Evolutionary conservation across 208 protist genomes (phyloP), one percentile per base, ranked within the genome.

Genomic region (Acanthamoeba healyi): DNA sequence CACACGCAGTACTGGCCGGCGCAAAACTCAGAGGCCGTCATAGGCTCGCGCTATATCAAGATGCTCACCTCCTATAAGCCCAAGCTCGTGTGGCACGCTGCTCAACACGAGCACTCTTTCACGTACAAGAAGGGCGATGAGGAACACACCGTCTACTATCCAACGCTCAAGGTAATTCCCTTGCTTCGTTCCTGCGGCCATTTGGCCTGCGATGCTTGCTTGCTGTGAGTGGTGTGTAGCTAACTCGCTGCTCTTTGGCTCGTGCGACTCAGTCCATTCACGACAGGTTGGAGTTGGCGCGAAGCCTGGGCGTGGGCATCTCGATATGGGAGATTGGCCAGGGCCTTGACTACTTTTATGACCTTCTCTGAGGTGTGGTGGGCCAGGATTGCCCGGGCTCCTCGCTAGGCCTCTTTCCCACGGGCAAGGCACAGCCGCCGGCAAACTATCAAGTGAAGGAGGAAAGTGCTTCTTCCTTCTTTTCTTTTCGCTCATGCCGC

Each of bases 281-380:
- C 22, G 90, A 94, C 24, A 38, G 63, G 22, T 10, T 94, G 22
- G 67, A 79, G 40, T 42, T 94, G 61, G 90, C 90, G 36, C 40
- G 49, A 34, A 65, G 40, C 10, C n/a, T 86, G 22, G 90, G 90
- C 34, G 70, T 84, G 26, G 90, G 90, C 19, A 61, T 94, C 26
- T 54, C 65, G 4, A 58, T 94, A 22, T 94, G 90, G 90, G 90
- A 94, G 70, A 94, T 94, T 15, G 90, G 90, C 17, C 90, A 94
- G 26, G 90, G 90, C 90, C 61, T 94, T n/a, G 90, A 94, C 54
- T 84, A 94, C 70, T 94, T 94, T 38, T 94, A 70, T 26, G 46
- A 94, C 22, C 29, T 86, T 24, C 40, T 94, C 24, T 94, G 70
- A 94, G 17, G n/a, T n/a, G n/a, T n/a, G n/a, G n/a, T n/a, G n/a